Evolutionary conservation across 768 basidiomycete species (phyloP), one percentile per base, ranked within the genome.

Genomic region (Basidioascus undulatus): DNA sequence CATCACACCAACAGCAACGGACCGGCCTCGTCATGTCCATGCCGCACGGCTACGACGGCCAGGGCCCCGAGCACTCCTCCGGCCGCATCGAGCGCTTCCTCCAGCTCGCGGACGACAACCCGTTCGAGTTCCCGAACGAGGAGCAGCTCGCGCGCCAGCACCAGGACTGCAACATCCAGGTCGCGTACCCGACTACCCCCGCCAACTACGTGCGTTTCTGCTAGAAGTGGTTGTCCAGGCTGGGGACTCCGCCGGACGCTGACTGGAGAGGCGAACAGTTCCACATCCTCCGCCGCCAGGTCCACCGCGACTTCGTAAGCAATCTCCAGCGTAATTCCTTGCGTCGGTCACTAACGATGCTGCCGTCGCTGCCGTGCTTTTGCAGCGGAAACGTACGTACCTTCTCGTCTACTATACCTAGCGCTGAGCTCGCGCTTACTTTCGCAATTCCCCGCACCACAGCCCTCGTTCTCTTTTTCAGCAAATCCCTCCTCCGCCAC

Each of bases 161-260:
- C 55, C 92, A 98, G 63, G 92, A 98, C 57, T 92, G 87, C 61
- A 98, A 96, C 57, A 83, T 96, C 82, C 92, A 96, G 62, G 77
- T 98, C 49, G 83, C 89, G 23, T 96, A 96, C 61, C 81, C 86
- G 5, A 86, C 86, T 20, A 89, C 89, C 1, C 87, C 92, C 7
- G 79, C 86, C 38, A 94, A 89, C 66, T 89, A 89, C 59, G 75
- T 77, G 55, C 48, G 68, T 55, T 7, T 26, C 24, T 21, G 27
- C 9, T 26, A 19, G 18, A 2, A 9, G 25, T 19, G 5, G 7
- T 38, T 6, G 19, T 8, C 3, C 15, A 11, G 16, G 3, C 1
- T 30, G 32, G 12, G 16, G n/a, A 23, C 36, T 43, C 32, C 30
- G n/a, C 3, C 11, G 24, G 11, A 6, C 30, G 7, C 16, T 28